phyloP scores from a whole-genome alignment of 2,329 filamentous ascomycete genomes.

The Microsporum canis region DNA sequence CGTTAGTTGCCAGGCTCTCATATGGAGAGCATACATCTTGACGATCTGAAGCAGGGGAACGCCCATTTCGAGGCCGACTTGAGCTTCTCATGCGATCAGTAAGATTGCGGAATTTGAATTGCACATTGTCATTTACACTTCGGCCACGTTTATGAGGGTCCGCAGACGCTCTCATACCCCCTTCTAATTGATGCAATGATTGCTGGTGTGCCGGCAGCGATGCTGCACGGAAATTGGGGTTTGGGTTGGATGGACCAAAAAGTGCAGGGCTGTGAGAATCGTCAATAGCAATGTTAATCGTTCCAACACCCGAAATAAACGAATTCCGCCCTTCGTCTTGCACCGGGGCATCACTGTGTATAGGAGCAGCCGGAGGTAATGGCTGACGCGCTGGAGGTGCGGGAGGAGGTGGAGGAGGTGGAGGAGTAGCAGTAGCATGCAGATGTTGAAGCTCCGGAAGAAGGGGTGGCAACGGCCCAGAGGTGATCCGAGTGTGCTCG shows the following conservation, averaged over 20 bases:
- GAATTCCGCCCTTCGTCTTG: conserved; percentile 18
- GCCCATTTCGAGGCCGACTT: conserved; percentile 40
- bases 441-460: conserved; percentile 53
- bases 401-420: conserved; percentile 24
- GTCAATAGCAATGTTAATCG: conserved; percentile 33
- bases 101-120: conserved; percentile 40
- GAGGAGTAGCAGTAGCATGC: conserved; percentile 42
- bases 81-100: conserved; percentile 50
- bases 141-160: conserved; percentile 39
- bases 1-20: conserved; percentile 18
- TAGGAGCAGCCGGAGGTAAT: neutral
- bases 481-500: conserved; percentile 7
- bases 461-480: conserved; percentile 34
- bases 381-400: neutral
- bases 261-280: conserved; percentile 14
- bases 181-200: conserved; percentile 22
- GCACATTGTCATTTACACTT: conserved; percentile 47
- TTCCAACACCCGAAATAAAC: conserved; percentile 28
- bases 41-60: conserved; percentile 32
- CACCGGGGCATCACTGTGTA: neutral
- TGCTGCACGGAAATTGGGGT: conserved; percentile 21
- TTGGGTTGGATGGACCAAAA: neutral
- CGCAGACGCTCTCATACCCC: conserved; percentile 29
- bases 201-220: conserved; percentile 16
- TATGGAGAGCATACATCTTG: conserved; percentile 20